These are phyloP conservation scores for Fusarium hostae DNA, from an alignment of 2,329 filamentous ascomycete species.

Conservation along the genomic window DNA sequence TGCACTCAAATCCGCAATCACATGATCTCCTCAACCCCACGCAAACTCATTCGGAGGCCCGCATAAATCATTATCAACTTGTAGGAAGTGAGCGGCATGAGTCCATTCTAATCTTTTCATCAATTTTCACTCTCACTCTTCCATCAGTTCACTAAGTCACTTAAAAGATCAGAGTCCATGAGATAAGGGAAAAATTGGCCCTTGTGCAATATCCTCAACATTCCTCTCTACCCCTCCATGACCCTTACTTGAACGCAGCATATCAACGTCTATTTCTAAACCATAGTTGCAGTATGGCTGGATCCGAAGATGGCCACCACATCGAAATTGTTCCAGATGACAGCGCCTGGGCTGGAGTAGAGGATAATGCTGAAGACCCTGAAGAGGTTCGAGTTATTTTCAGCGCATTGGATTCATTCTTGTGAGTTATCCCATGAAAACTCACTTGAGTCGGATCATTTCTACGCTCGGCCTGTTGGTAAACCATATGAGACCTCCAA, in stretches of 20 bases:
- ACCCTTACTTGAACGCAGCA: conserved; percentile 22
- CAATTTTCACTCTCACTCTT: background rate
- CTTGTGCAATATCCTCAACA: background rate
- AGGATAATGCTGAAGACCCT: conserved; percentile 75
- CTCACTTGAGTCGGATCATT: background rate
- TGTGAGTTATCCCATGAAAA: conserved; percentile 38
- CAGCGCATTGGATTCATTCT: conserved; percentile 87
- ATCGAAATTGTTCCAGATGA: conserved; percentile 48
- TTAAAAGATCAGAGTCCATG: background rate
- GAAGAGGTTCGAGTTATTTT: conserved; percentile 86
- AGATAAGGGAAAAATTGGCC: background rate
- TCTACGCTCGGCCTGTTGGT: background rate
- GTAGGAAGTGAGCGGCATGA: conserved; percentile 16
- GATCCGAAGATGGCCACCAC: conserved; percentile 32
- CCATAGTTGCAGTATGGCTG: conserved; percentile 28
- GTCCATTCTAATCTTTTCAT: background rate
- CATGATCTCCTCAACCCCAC: conserved; percentile 37
- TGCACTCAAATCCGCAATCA: conserved; percentile 24
- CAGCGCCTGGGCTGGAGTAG: conserved; percentile 68
- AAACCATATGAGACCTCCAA: background rate
- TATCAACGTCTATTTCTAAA: conserved; percentile 14
- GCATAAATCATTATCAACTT: conserved; percentile 26
- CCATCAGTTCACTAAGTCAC: background rate
- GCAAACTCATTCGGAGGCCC: conserved; percentile 11
- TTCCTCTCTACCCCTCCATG: conserved; percentile 25